These are phyloP conservation scores for Saccharomycopsis vini DNA, from an alignment of 805 yeast species.

Conservation along the genomic window DNA sequence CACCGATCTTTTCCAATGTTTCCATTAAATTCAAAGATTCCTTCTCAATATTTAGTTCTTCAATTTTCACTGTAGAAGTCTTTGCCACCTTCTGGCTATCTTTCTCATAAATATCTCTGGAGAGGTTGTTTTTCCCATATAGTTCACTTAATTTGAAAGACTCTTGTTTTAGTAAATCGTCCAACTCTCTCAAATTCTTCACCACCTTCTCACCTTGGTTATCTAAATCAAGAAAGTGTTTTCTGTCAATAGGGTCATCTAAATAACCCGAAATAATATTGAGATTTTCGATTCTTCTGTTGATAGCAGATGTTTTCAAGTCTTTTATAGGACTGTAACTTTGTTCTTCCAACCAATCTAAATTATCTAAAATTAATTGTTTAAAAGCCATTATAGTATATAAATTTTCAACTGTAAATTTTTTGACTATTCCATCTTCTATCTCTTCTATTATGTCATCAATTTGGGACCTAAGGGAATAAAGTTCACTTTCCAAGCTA, in stretches of 20 bases:
- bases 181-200: slow-evolving; percentile 9
- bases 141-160: slow-evolving; percentile 1
- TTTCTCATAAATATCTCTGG: slow-evolving; percentile 15
- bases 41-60: slow-evolving; percentile 18
- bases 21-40: slow-evolving; percentile 13
- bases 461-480: slow-evolving; percentile 13
- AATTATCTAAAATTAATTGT: slow-evolving; percentile 14
- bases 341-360: slow-evolving; percentile 20
- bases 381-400: slow-evolving; percentile 11
- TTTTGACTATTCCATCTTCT: slow-evolving; percentile 7
- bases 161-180: slow-evolving; percentile 1
- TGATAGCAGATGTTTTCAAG: slow-evolving; percentile 12
- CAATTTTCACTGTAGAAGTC: slow-evolving; percentile 12
- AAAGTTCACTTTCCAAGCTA: slow-evolving; percentile 18
- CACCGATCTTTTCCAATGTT: slow-evolving; percentile 10
- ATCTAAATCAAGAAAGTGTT: slow-evolving; percentile 21
- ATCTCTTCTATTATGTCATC: slow-evolving; percentile 17
- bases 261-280: slow-evolving; percentile 10
- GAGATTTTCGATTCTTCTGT: slow-evolving; percentile 14
- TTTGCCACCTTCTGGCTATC: slow-evolving; percentile 11
- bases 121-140: slow-evolving; percentile 8
- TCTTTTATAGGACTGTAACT: slow-evolving; percentile 12
- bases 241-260: slow-evolving; percentile 7
- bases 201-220: slow-evolving; percentile 22
- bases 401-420: background rate